phyloP scores from a whole-genome alignment of 495 filamentous ascomycete species.

The Penicillium cataractarum region DNA sequence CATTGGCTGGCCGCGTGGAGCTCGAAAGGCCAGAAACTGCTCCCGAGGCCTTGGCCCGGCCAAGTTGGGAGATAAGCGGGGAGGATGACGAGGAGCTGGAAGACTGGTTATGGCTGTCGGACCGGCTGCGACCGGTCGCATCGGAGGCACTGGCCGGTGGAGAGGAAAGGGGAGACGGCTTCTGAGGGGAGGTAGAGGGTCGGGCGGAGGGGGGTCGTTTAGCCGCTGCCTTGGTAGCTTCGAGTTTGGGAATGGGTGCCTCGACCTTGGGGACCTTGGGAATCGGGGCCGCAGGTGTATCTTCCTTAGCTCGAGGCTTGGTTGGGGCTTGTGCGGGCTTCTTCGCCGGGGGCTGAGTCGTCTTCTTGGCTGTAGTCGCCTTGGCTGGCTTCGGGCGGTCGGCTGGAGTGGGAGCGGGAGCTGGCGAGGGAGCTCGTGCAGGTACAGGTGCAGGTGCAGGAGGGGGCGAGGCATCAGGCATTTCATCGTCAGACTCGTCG shows the following conservation, averaged over 20 bases:
- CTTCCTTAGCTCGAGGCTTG: slow-evolving; percentile 24
- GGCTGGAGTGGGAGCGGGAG: slow-evolving; percentile 19
- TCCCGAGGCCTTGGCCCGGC: slow-evolving; percentile 28
- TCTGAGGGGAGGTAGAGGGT: slow-evolving; percentile 60
- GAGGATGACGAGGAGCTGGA: slow-evolving; percentile 49
- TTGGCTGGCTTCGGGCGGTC: slow-evolving; percentile 24
- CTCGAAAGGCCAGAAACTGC: slow-evolving; percentile 21
- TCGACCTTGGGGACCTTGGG: slow-evolving; percentile 29
- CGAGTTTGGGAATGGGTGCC: slow-evolving; percentile 27
- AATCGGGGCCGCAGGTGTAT: slow-evolving; percentile 12
- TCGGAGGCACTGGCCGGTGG: slow-evolving; percentile 77
- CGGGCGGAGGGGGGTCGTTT: slow-evolving; percentile 45
- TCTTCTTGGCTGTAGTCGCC: slow-evolving; percentile 16
- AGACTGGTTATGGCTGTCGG: slow-evolving; percentile 48
- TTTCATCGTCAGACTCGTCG: slow-evolving; percentile 67
- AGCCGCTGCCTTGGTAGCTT: slow-evolving; percentile 34
- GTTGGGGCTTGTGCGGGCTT: slow-evolving; percentile 8
- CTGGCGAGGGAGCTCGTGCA: slow-evolving; percentile 21
- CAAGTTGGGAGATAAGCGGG: slow-evolving; percentile 46
- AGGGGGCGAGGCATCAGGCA: slow-evolving; percentile 42
- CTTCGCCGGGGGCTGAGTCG: neutral
- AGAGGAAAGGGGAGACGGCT: slow-evolving; percentile 76
- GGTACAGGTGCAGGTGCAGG: slow-evolving; percentile 20
- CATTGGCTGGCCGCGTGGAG: slow-evolving; percentile 29
- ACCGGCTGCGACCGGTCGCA: slow-evolving; percentile 47